Evolutionary conservation across 2,329 filamentous ascomycete genomes (phyloP), one percentile per base, ranked within the genome.

Genomic region (Fusarium nygamai): DNA sequence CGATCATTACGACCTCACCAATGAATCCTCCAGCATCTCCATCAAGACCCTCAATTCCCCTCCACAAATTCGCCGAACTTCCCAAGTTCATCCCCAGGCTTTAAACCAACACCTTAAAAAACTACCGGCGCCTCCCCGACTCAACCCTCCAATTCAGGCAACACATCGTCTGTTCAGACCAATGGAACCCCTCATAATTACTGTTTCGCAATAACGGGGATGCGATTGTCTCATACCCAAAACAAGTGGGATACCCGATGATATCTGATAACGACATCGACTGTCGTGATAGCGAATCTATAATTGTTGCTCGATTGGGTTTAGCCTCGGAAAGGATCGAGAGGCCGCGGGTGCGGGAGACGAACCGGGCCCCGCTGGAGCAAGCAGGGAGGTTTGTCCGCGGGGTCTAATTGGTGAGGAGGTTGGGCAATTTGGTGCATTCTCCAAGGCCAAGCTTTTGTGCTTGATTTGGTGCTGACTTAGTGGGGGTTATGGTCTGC

Each of bases 241-340:
- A 51, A 31, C 5, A 24, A 38, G 59, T 54, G 58, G 64, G 59
- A 64, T 60, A 20, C 44, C 56, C 51, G 51, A 31, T 2, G 41
- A 38, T 54, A 61, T n/a, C 43, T 53, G 62, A 72, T 72, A 72
- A 72, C 70, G 68, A 72, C 70, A 72, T 72, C 44, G 31, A 3
- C 8, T 48, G 47, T 57, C 64, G 13, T 44, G 64, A 72, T 72
- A 72, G 50, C 70, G 70, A 72, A 72, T 72, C 36, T 54, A 50
- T 60, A 54, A 33, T 14, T 46, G 44, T 5, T 27, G 29, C 60
- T 54, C 2, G 9, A 51, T 64, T 22, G 11, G 48, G 62, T 6
- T n/a, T 68, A 56, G 67, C 0, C 22, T 38, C 56, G 56, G 39
- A 56, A 41, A 31, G 51, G 51, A 56, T 56, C 34, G 51, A 56